Base-by-base conservation (phyloP, 805 yeast species). In the Candida awuae region DNA sequence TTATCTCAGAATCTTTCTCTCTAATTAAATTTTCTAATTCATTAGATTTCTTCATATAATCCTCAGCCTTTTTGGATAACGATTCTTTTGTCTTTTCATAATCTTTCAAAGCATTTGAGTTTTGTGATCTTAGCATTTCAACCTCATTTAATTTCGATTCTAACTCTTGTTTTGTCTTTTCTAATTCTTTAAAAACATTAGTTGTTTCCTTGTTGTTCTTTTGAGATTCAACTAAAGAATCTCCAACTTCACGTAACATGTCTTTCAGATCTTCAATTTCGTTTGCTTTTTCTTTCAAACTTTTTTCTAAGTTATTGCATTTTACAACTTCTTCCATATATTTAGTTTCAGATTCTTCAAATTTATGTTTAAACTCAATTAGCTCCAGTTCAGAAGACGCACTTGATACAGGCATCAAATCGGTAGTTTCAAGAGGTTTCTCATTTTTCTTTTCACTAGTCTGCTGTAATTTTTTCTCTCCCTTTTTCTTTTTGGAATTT, bases 191-290 rank as follows among this genome's bases (percentile, higher is more conserved):
- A 10, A 28, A 22, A 8, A 43, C 17, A 4, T 37, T 32, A 13
- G 32, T 30, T 12, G 41, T 31, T 20, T 34, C 37, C 18, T 39
- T 45, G n/a, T 51, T 55, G 4, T 52, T 55, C 48, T 80, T 79
- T 16, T 78, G 37, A 38, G 73, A 62, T 5, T 73, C 70, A 1
- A 87, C 94, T 7, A 87, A 65, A 35, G 85, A 94, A 51, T 83
- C 74, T 1, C 96, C 96, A 20, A 87, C 68, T 41, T 73, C 77
- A 46, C 71, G 71, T 38, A 88, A 56, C 84, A 81, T 84, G 42
- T 86, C 96, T 51, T 78, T 73, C 37, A 83, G 66, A 37, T 67
- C 70, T 34, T 77, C 86, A 14, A 86, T 62, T 51, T 87, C 95
- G 39, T 75, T 83, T 10, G 53, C 42, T 43, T 77, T 76, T 8